Base-by-base conservation (phyloP, 2,329 filamentous ascomycete genomes). In the Leptographium flavum region DNA sequence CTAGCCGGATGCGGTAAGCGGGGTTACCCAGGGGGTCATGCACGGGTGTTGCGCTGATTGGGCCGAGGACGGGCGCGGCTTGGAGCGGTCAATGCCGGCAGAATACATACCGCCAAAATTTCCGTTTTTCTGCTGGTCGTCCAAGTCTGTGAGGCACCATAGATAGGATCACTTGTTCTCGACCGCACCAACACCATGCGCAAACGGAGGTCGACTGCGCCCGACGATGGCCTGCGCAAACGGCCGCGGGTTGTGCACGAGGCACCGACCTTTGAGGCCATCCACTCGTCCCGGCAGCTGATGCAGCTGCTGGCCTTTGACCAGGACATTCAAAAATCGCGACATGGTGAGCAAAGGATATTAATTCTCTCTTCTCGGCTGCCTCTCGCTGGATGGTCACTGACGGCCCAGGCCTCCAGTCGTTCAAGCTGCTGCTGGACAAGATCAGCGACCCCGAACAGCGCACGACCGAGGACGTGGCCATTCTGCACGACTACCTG, bases 371-470 rank as follows among this genome's bases (percentile, higher is more conserved):
- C 17, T 17, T 45, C 30, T 40, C 41, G 46, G 30, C 37, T 42
- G 10, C 22, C 10, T 38, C 35, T 22, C 27, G 2, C 4, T 15
- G 22, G 23, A 25, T 21, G 4, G 19, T 10, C 10, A 17, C 14
- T 8, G 13, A 3, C 10, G 3, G n/a, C 2, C 15, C 39, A 82
- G 79, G 76, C 19, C 70, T 86, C 11, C 74, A 79, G 54, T 78
- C 78, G 0, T 76, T 86, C 64, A 86, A 86, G 57, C 62, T 67
- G 8, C 76, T 88, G 38, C 76, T 88, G 49, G 83, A 88, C 55
- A 66, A 73, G 33, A 73, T 86, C 47, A 64, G 68, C 50, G 63
- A 71, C 51, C 66, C 73, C 47, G 64, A 65, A 37, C 63, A 69
- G 46, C 61, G 66, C 23, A 58, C 63, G 51, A 61, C 58, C 49